Conservation (phyloP, 2,329 filamentous ascomycete genomes). For the Emmonsiellopsis sp. region DNA sequence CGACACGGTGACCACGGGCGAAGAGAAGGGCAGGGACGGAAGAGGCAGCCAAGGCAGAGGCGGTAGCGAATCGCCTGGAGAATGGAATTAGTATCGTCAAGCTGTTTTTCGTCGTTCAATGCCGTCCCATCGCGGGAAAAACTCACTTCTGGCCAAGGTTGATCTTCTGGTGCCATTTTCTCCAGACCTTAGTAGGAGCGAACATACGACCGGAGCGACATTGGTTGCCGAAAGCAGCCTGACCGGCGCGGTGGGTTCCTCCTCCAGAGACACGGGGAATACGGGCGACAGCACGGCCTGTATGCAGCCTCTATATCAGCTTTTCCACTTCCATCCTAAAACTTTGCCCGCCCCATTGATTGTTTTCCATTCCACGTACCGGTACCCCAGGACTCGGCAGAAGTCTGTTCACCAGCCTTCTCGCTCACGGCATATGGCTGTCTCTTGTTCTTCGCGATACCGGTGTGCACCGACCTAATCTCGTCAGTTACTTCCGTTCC, state of each 20-base stretch:
- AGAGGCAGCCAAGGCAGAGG: slow-evolving; percentile 93
- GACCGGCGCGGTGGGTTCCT: slow-evolving; percentile 99
- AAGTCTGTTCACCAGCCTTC: slow-evolving; percentile 99
- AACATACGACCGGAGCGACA: slow-evolving; percentile 99
- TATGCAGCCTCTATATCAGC: slow-evolving; percentile 8
- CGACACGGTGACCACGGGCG: slow-evolving; percentile 94
- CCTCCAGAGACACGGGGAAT: slow-evolving; percentile 99
- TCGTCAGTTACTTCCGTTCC: slow-evolving; percentile 22
- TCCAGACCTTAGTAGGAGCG: slow-evolving; percentile 99
- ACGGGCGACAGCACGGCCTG: slow-evolving; percentile 98
- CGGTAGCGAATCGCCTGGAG: slow-evolving; percentile 83
- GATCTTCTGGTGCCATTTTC: slow-evolving; percentile 99
- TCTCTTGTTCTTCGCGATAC: slow-evolving; percentile 99
- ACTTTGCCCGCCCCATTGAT: background rate
- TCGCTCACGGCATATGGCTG: slow-evolving; percentile 99
- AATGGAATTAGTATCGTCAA: slow-evolving; percentile 9
- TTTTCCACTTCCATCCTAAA: slow-evolving; percentile 7
- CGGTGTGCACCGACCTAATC: slow-evolving; percentile 70
- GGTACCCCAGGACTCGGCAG: slow-evolving; percentile 99
- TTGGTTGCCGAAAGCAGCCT: slow-evolving; percentile 99
- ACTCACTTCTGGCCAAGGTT: slow-evolving; percentile 93
- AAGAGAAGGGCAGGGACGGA: slow-evolving; percentile 89
- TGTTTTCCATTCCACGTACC: slow-evolving; percentile 52
- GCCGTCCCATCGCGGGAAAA: slow-evolving; percentile 3
- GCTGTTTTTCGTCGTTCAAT: slow-evolving; percentile 6